A percentile compares a stretch with the other conserved stretches of the same genome.
Conservation (phyloP, 2,329 filamentous ascomycete species). For the Cladobotryum protrusum region DNA sequence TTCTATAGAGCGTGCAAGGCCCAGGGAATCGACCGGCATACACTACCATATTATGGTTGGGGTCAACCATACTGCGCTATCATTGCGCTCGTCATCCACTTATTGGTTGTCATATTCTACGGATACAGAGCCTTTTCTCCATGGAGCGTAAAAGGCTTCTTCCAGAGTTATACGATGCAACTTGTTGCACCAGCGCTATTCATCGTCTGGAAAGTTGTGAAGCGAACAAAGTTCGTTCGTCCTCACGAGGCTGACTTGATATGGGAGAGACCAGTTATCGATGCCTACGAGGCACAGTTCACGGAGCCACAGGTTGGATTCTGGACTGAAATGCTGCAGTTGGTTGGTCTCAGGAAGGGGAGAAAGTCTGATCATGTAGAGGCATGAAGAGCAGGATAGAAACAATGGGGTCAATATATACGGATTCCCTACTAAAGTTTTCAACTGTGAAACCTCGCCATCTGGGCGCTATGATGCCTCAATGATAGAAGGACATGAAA, state of each 20-base stretch:
- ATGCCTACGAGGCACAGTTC: constrained; percentile 51
- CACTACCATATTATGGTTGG: constrained; percentile 51
- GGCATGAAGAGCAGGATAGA: neutral
- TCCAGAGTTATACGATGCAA: constrained; percentile 53
- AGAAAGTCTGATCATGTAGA: neutral
- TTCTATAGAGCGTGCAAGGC: constrained; percentile 48
- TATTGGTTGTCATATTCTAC: constrained; percentile 42
- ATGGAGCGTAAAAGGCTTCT: constrained; percentile 44
- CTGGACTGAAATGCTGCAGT: constrained; percentile 47
- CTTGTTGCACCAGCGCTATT: constrained; percentile 49
- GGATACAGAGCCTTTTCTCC: constrained; percentile 48
- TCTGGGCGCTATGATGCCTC: too few species aligned
- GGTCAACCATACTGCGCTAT: constrained; percentile 55
- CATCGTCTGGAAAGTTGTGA: constrained; percentile 56
- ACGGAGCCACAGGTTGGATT: constrained; percentile 44
- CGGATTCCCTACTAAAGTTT: too few species aligned
- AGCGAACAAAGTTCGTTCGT: constrained; percentile 49
- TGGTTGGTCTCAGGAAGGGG: constrained; percentile 34
- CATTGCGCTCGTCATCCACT: constrained; percentile 37
- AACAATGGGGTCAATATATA: neutral
- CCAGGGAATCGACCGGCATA: constrained; percentile 45
- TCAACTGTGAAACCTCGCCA: too few species aligned
- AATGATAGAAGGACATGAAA: too few species aligned
- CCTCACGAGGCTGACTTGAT: constrained; percentile 52
- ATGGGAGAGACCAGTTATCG: constrained; percentile 54